phyloP scores from a whole-genome alignment of 2,329 filamentous ascomycete genomes.

The Alternaria brassicae region DNA sequence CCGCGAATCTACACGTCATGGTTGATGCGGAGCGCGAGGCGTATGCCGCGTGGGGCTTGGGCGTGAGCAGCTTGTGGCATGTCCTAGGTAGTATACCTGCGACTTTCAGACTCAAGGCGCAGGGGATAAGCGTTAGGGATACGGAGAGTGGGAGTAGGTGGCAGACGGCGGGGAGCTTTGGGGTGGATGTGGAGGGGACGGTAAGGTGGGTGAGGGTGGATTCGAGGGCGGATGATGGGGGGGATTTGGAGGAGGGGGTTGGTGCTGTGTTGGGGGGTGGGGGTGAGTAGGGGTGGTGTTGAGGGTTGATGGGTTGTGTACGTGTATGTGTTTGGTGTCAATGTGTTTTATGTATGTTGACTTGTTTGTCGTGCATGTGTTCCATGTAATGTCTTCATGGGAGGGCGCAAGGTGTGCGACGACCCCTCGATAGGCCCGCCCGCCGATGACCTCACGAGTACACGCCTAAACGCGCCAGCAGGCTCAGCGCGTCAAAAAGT shows the following conservation, averaged over 20 bases:
- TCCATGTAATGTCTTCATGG: too few species aligned
- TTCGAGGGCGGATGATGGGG: conserved; percentile 61
- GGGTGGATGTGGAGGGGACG: conserved; percentile 60
- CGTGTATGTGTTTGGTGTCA: too few species aligned
- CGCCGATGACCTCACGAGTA: conserved; percentile 24
- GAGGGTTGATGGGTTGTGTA: too few species aligned
- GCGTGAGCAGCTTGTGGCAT: conserved; percentile 67
- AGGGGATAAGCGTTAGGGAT: conserved; percentile 71
- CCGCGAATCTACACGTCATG: conserved; percentile 65
- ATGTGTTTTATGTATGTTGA: too few species aligned
- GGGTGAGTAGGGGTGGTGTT: background rate
- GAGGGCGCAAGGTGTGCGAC: too few species aligned
- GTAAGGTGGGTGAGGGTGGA: conserved; percentile 62
- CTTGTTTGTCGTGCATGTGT: too few species aligned
- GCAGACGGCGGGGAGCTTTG: conserved; percentile 73
- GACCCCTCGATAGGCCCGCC: conserved; percentile 7
- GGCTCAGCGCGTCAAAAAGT: conserved; percentile 16
- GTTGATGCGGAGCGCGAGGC: conserved; percentile 66
- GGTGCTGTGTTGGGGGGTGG: conserved; percentile 21
- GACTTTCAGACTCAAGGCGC: conserved; percentile 64
- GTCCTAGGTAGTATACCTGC: conserved; percentile 65
- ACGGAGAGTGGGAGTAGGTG: conserved; percentile 72
- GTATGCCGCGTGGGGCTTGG: conserved; percentile 72
- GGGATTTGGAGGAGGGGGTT: conserved; percentile 61
- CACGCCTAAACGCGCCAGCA: conserved; percentile 22